Base-by-base conservation (phyloP, 768 basidiomycete genomes). In the Lyophyllum atratum region DNA sequence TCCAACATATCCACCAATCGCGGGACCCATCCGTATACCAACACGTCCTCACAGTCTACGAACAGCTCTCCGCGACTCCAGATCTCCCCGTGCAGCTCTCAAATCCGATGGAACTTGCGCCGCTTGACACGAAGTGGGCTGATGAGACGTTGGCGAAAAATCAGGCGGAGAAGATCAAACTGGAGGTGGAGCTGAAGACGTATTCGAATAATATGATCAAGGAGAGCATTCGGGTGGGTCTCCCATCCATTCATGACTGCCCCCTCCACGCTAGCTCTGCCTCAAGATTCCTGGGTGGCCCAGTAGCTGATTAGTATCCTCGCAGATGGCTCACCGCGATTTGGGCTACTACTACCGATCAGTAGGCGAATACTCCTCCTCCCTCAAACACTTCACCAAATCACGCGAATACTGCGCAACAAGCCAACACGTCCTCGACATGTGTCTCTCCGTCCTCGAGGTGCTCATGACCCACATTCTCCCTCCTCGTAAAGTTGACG, bases 151-250 rank as follows among this genome's bases (percentile, higher is more conserved):
- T 77, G 42, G 77, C 81, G 58, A 85, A 81, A 71, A 93, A 90
- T 65, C 75, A 79, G 59, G 81, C 82, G n/a, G 93, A 95, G 67
- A 79, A 78, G 56, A 83, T 81, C n/a, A 92, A 89, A 70, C 76
- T 97, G 56, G 95, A 97, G 75, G 89, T 95, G 5, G 96, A 98
- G 70, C 77, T 98, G 67, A 95, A 94, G 82, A 92, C 90, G 11
- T 98, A 98, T 68, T 82, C 87, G 61, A 95, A 92, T 65, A 98
- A 97, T 70, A 89, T 98, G 87, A 97, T 98, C 79, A 98, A 97
- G 74, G 96, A 98, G 81, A 95, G 92, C 80, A 95, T 97, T 64
- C 79, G 96, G 66, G 94, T 96, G 69, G 68, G 81, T 76, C 21
- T 43, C 46, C 52, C 7, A 40, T 40, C 17, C 39, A 2, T 15